Evolutionary conservation across 257 asterid genomes (phyloP), one percentile per base, ranked within the genome.

Genomic region (Jaltomata sinuosa): DNA sequence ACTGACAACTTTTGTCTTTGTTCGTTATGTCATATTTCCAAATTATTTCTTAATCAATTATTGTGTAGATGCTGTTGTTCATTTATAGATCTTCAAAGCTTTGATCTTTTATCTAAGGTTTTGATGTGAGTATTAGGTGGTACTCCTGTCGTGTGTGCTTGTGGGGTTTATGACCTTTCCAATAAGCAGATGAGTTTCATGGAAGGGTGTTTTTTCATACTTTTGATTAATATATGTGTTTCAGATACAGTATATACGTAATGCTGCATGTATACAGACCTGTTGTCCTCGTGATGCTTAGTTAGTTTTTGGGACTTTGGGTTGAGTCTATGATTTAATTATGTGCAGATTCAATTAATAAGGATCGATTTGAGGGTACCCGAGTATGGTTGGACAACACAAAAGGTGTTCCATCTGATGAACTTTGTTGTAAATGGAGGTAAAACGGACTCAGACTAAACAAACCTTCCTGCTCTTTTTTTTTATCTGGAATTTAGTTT

Each of bases 371-470:
- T 89, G 57, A 94, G 99, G 88, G 98, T 97, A 84, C 98, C 98
- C 3, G 98, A 93, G 87, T 97, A 92, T 92, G 98, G 99, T 64
- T 96, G 99, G 99, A 96, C 99, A 42, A 93, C 97, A 1, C 98
- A 94, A 89, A 96, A 96, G 93, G 96, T 96, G 87, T 96, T 96
- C 94, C 98, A 96, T 90, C 93, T 96, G 84, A 96, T 96, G 99
- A 96, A 96, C 91, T 96, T 93, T 82, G 83, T 96, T 77, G 98
- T 96, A 81, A 96, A 93, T 90, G 99, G 99, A 94, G 98, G 98
- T 97, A 91, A 61, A 88, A 86, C 22, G 38, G 38, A 81, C 14
- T 22, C 40, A 68, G 62, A 84, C 53, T 85, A 62, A 57, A 85
- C 87, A 74, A 52, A 59, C 69, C 74, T 1, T 64, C 25, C 16